Conservation (phyloP, 2,329 filamentous ascomycete species). For the Aphanocladium album region DNA sequence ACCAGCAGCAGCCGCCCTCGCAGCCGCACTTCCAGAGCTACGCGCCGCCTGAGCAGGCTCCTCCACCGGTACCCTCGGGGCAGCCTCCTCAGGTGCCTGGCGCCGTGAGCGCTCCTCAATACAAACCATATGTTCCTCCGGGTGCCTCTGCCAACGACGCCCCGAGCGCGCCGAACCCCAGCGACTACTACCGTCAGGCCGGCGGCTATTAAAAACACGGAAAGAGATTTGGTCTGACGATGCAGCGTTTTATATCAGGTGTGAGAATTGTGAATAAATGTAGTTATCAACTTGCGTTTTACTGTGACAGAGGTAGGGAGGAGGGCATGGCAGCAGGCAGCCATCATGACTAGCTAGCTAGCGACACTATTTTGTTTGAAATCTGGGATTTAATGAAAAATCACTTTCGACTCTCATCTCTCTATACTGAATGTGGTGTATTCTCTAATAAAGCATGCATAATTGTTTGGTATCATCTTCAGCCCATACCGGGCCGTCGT, state of each 20-base stretch:
- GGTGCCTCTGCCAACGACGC: constrained; percentile 28
- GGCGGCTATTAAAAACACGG: constrained; percentile 25
- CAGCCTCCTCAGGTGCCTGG: constrained; percentile 28
- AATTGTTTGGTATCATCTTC: not conserved
- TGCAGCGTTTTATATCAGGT: not conserved
- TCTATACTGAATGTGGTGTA: not conserved
- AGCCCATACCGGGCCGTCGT: not conserved
- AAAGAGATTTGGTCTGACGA: not conserved
- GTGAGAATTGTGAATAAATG: not conserved
- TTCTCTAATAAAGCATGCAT: not conserved
- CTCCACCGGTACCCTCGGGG: constrained; percentile 38
- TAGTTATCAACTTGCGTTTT: not conserved
- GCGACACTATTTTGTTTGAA: constrained; percentile 4
- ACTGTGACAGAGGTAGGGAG: not conserved
- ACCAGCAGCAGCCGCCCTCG: constrained; percentile 23
- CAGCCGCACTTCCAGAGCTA: constrained; percentile 40
- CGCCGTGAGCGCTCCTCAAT: constrained; percentile 39
- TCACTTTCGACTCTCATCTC: not conserved
- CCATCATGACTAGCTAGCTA: constrained; percentile 9
- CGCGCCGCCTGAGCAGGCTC: constrained; percentile 30
- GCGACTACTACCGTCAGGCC: constrained; percentile 52
- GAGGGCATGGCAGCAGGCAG: not conserved
- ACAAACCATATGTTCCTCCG: constrained; percentile 56
- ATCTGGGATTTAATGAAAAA: not conserved
- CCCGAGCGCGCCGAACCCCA: constrained; percentile 47